Evolutionary conservation across 2,329 filamentous ascomycete genomes (phyloP).

Genomic region (Trichoderma simmonsii): DNA sequence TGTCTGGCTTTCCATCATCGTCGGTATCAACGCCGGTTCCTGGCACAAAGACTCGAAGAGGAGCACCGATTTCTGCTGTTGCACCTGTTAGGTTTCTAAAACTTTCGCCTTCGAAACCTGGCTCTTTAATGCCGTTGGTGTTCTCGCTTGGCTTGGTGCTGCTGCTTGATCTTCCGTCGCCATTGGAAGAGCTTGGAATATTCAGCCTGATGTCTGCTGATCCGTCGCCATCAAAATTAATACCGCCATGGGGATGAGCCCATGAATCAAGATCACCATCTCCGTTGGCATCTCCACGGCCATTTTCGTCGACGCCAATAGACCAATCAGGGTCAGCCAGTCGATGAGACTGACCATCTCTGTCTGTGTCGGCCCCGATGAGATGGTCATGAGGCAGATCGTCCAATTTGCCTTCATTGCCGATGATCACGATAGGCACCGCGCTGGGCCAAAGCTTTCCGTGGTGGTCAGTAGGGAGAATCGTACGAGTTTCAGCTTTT

Average conservation of each 20-base stretch:
- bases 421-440: slow-evolving; percentile 19
- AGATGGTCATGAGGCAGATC: background rate
- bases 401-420: slow-evolving; percentile 9
- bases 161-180: background rate
- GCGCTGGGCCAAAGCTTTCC: slow-evolving; percentile 22
- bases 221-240: background rate
- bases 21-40: background rate
- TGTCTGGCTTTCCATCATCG: background rate
- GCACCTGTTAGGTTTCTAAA: background rate
- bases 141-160: background rate
- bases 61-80: background rate
- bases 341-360: slow-evolving; percentile 5
- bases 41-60: background rate
- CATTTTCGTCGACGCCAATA: background rate
- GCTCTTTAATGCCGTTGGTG: background rate
- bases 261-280: background rate
- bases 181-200: background rate
- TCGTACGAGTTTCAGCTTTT: slow-evolving; percentile 16
- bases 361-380: background rate
- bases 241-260: background rate
- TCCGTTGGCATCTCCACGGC: background rate
- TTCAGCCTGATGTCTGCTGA: background rate
- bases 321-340: background rate
- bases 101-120: background rate
- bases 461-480: slow-evolving; percentile 22